Percentiles rank a stretch among this genome's conserved stretches.
These are phyloP conservation scores for Microthlaspi erraticum DNA, from an alignment of 345 rosid genomes.

Conservation along the genomic window DNA sequence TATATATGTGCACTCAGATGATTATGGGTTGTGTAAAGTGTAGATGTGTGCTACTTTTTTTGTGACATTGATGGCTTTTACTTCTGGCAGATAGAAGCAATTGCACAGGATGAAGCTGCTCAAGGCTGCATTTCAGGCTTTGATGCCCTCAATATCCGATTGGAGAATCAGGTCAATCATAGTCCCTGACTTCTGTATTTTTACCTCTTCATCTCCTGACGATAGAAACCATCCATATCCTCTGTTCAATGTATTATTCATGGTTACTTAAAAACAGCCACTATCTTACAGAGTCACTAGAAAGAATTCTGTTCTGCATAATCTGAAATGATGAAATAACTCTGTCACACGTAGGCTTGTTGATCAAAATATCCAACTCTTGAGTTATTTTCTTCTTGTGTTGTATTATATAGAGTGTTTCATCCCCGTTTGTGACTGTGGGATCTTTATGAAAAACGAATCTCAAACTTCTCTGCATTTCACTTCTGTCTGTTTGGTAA, in stretches of 20 bases:
- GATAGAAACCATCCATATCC: background rate
- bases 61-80: constrained; percentile 17
- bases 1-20: constrained; percentile 10
- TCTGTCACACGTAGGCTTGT: background rate
- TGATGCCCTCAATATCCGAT: constrained; percentile 70
- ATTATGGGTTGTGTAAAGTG: background rate
- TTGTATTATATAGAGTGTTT: background rate
- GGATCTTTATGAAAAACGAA: background rate
- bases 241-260: constrained; percentile 2
- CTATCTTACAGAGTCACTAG: constrained; percentile 20
- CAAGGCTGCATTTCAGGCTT: constrained; percentile 71
- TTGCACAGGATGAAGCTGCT: constrained; percentile 70
- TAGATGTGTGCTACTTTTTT: background rate
- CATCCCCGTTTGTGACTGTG: background rate
- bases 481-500: constrained; percentile 2
- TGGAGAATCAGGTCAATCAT: constrained; percentile 75
- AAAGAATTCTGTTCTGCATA: background rate
- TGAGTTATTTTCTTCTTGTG: constrained; percentile 1
- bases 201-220: constrained; percentile 2
- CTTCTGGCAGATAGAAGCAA: constrained; percentile 68
- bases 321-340: too few species aligned
- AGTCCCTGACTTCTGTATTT: constrained; percentile 17
- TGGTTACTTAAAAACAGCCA: constrained; percentile 11
- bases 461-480: constrained; percentile 4
- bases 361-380: constrained; percentile 3